Evolutionary conservation across 495 filamentous ascomycete species (phyloP).

Genomic region (Aspergillus wentii): DNA sequence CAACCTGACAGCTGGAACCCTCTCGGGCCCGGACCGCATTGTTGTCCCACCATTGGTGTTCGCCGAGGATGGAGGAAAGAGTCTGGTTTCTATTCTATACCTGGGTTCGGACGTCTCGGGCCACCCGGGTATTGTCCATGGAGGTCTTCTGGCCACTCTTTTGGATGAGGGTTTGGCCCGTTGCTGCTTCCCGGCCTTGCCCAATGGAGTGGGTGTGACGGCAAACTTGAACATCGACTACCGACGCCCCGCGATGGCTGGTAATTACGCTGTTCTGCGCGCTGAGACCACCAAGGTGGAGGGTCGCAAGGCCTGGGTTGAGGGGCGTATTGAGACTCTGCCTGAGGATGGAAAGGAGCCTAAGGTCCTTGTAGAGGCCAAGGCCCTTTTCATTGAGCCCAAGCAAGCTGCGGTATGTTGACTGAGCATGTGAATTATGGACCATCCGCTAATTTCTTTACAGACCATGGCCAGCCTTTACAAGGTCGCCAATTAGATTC

Average conservation of each 20-base stretch:
- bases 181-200: slow-evolving; percentile 86
- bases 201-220: slow-evolving; percentile 85
- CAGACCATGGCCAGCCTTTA: slow-evolving; percentile 28
- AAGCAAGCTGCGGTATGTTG: slow-evolving; percentile 70
- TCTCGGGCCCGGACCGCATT: slow-evolving; percentile 71
- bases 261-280: slow-evolving; percentile 70
- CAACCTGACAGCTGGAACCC: slow-evolving; percentile 78
- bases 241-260: slow-evolving; percentile 68
- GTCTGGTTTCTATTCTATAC: slow-evolving; percentile 69
- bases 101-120: slow-evolving; percentile 82
- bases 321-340: slow-evolving; percentile 83
- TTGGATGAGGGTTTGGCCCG: slow-evolving; percentile 87
- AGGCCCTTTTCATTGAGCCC: slow-evolving; percentile 86
- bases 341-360: slow-evolving; percentile 57
- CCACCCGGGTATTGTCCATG: slow-evolving; percentile 88
- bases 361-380: slow-evolving; percentile 67
- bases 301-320: slow-evolving; percentile 94
- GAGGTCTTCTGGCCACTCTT: slow-evolving; percentile 85
- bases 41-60: slow-evolving; percentile 80
- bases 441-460: slow-evolving; percentile 6
- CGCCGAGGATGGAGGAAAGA: slow-evolving; percentile 64
- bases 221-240: slow-evolving; percentile 91
- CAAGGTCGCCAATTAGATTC: slow-evolving; percentile 16
- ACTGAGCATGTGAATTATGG: background rate
- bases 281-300: slow-evolving; percentile 85